phyloP scores from a whole-genome alignment of 441 rosid genomes.

The Populus hybrid region DNA sequence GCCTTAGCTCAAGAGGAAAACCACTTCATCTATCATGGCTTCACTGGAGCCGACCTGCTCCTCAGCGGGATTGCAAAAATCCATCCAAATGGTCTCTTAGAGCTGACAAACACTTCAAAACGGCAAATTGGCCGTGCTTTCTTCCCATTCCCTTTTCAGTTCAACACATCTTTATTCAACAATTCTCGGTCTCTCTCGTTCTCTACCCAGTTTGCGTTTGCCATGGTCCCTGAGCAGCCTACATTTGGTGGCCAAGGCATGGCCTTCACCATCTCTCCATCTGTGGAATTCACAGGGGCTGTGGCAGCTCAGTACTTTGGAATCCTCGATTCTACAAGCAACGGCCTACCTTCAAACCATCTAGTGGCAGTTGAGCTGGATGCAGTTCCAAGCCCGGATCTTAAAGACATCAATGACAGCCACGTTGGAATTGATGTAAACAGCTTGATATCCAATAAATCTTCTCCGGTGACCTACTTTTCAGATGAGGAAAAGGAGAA shows the following conservation, averaged over 20 bases:
- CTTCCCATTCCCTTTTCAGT: slow-evolving; percentile 36
- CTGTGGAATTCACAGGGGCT: slow-evolving; percentile 32
- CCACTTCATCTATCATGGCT: slow-evolving; percentile 38
- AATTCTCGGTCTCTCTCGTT: slow-evolving; percentile 33
- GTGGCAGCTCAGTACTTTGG: slow-evolving; percentile 35
- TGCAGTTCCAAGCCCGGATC: slow-evolving; percentile 27
- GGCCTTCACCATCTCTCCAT: slow-evolving; percentile 50
- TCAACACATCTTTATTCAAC: slow-evolving; percentile 29
- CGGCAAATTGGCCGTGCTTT: slow-evolving; percentile 48
- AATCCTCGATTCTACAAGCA: slow-evolving; percentile 33
- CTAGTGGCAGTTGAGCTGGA: slow-evolving; percentile 60
- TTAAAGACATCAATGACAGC: slow-evolving; percentile 34
- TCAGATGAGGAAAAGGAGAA: slow-evolving; percentile 20
- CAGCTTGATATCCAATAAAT: slow-evolving; percentile 29
- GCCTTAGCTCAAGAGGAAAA: slow-evolving; percentile 24
- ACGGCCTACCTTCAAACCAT: slow-evolving; percentile 33
- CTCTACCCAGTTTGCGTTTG: slow-evolving; percentile 52
- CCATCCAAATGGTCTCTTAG: slow-evolving; percentile 26
- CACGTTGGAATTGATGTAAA: slow-evolving; percentile 64
- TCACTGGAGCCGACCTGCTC: slow-evolving; percentile 10
- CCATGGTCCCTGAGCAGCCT: slow-evolving; percentile 35
- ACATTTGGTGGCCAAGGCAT: slow-evolving; percentile 46
- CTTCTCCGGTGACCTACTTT: slow-evolving; percentile 41
- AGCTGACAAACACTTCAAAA: slow-evolving; percentile 38
- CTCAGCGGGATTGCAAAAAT: neutral